phyloP scores from a whole-genome alignment of 2,329 filamentous ascomycete species.

The Curvularia hawaiiensis region DNA sequence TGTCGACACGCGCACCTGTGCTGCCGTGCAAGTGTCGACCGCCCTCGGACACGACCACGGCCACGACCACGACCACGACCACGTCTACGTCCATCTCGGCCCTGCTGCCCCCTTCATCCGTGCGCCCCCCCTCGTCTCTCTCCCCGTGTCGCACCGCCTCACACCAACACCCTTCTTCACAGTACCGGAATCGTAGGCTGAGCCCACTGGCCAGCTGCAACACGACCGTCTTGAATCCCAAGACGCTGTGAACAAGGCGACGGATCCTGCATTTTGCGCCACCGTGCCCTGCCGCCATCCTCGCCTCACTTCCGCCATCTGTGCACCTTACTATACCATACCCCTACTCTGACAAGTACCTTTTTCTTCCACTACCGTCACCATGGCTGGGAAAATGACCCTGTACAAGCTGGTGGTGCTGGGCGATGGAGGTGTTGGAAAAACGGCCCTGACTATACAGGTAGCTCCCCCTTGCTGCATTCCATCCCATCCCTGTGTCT shows the following conservation, averaged over 20 bases:
- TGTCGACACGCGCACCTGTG: constrained; percentile 22
- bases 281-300: constrained; percentile 14
- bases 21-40: no score
- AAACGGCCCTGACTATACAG: constrained; percentile 91
- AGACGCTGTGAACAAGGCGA: constrained; percentile 20
- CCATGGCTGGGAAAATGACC: constrained; percentile 92
- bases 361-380: constrained; percentile 29
- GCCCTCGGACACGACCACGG: constrained; percentile 11
- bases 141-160: neutral
- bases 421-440: constrained; percentile 91
- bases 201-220: constrained; percentile 33
- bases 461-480: constrained; percentile 56
- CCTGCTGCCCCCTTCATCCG: constrained; percentile 15
- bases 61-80: constrained; percentile 16
- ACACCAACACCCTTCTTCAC: neutral
- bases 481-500: neutral
- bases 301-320: constrained; percentile 7
- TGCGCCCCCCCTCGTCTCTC: constrained; percentile 19
- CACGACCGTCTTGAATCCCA: constrained; percentile 16
- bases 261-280: constrained; percentile 22
- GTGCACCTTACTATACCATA: constrained; percentile 1
- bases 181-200: constrained; percentile 21
- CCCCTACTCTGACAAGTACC: constrained; percentile 8
- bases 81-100: constrained; percentile 8
- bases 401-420: constrained; percentile 95